A percentile compares a stretch with the other conserved stretches of the same genome.
phyloP scores from a whole-genome alignment of 2,329 filamentous ascomycete genomes.

The Ceratocystis ficicola region DNA sequence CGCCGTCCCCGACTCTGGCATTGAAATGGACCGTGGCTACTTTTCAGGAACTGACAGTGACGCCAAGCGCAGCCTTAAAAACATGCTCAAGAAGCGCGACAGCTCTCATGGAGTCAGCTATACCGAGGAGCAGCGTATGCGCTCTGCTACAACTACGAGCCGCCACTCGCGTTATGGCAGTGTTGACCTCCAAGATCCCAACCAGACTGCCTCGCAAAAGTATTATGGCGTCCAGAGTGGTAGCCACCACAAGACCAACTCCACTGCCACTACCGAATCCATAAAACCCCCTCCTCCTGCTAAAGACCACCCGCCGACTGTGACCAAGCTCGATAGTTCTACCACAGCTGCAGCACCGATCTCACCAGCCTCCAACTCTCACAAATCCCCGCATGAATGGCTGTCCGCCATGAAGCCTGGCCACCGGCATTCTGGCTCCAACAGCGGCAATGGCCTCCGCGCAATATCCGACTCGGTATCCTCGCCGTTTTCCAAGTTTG shows the following conservation, averaged over 20 bases:
- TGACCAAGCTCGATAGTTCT: conserved; percentile 47
- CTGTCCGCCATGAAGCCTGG: conserved; percentile 39
- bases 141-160: conserved; percentile 52
- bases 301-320: conserved; percentile 45
- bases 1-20: conserved; percentile 37
- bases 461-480: conserved; percentile 60
- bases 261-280: conserved; percentile 46
- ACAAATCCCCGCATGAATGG: conserved; percentile 44
- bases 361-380: conserved; percentile 35
- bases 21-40: conserved; percentile 75
- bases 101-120: conserved; percentile 46
- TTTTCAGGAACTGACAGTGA: conserved; percentile 85
- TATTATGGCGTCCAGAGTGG: conserved; percentile 48
- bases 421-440: conserved; percentile 31
- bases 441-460: conserved; percentile 41
- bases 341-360: conserved; percentile 30
- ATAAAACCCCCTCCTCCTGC: conserved; percentile 39
- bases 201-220: conserved; percentile 50
- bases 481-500: conserved; percentile 36
- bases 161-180: conserved; percentile 70
- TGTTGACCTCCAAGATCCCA: conserved; percentile 53
- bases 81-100: conserved; percentile 64
- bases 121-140: conserved; percentile 57
- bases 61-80: conserved; percentile 49
- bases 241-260: conserved; percentile 47